A percentile compares a stretch with the other conserved stretches of the same genome.
phyloP scores from a whole-genome alignment of 2,329 filamentous ascomycete genomes.

The Chaetomiaceae sp. region DNA sequence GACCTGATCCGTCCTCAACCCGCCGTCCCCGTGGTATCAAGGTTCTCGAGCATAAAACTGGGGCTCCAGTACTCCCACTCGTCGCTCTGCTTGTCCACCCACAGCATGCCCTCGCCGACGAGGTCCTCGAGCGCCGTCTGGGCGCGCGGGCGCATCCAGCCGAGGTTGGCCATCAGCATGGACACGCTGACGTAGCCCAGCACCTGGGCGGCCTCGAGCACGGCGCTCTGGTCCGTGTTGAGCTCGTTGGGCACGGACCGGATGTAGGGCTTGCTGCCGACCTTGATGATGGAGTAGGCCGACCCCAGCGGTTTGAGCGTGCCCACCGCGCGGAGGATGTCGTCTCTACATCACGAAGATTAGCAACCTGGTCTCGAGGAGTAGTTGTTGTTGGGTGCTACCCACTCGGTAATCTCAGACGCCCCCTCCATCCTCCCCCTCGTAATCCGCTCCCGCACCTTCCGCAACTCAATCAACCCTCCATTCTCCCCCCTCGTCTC shows the following conservation, averaged over 20 bases:
- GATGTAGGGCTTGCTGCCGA: slow-evolving; percentile 83
- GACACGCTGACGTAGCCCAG: slow-evolving; percentile 85
- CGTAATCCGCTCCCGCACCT: slow-evolving; percentile 72
- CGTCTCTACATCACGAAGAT: slow-evolving; percentile 55
- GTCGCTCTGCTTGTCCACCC: slow-evolving; percentile 80
- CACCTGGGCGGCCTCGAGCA: slow-evolving; percentile 85
- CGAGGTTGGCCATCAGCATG: slow-evolving; percentile 82
- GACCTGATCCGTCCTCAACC: slow-evolving; percentile 10
- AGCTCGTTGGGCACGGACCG: slow-evolving; percentile 91
- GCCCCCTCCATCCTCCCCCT: slow-evolving; percentile 70
- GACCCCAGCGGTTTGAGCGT: slow-evolving; percentile 83
- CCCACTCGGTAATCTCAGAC: slow-evolving; percentile 73
- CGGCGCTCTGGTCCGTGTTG: slow-evolving; percentile 87
- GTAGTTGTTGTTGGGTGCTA: slow-evolving; percentile 4
- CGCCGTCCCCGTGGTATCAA: slow-evolving; percentile 22
- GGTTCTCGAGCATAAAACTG: slow-evolving; percentile 58
- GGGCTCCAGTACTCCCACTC: slow-evolving; percentile 96
- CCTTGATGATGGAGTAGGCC: slow-evolving; percentile 77
- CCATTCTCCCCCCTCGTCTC: slow-evolving; percentile 87
- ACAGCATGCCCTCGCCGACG: slow-evolving; percentile 82
- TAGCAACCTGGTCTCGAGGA: too few species aligned
- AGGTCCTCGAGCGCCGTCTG: slow-evolving; percentile 88
- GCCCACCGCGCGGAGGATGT: slow-evolving; percentile 83
- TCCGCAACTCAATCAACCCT: slow-evolving; percentile 78
- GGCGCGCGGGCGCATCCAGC: slow-evolving; percentile 80